phyloP scores from a whole-genome alignment of 2,329 filamentous ascomycete genomes.

The Truncatella angustata region DNA sequence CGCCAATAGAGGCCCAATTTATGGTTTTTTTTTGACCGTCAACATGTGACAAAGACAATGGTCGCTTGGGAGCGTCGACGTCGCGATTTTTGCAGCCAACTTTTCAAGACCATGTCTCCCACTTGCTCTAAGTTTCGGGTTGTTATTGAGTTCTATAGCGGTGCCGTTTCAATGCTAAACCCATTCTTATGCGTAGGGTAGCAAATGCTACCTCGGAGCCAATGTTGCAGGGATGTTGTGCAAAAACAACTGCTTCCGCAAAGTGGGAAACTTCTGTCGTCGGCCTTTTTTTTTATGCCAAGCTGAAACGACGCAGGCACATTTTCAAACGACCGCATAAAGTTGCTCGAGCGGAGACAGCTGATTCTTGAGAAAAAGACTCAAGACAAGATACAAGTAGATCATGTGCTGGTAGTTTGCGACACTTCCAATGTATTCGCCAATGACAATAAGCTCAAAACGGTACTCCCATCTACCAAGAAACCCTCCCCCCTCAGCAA shows the following conservation, averaged over 20 bases:
- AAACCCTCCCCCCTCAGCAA: too few relatives aligned
- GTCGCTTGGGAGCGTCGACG: too few relatives aligned
- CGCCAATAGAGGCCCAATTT: background rate
- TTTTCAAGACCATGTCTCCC: background rate
- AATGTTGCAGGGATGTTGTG: slow-evolving; percentile 1
- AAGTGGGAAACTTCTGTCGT: background rate
- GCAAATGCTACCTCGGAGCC: slow-evolving; percentile 2
- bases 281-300: slow-evolving; percentile 4
- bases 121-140: background rate
- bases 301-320: slow-evolving; percentile 7
- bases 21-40: background rate
- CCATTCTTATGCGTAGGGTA: background rate
- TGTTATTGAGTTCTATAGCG: background rate
- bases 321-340: background rate
- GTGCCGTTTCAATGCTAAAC: background rate
- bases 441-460: too few relatives aligned
- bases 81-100: too few relatives aligned
- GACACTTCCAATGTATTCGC: too few relatives aligned
- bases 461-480: too few relatives aligned
- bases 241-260: slow-evolving; percentile 2
- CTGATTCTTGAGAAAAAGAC: too few relatives aligned
- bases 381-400: too few relatives aligned
- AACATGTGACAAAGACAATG: too few relatives aligned
- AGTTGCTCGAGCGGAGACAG: background rate
- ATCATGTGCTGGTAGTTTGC: too few relatives aligned